Evolutionary conservation across 116 monocot species (phyloP), one percentile per base, ranked within the genome.

Genomic region (Thalassia testudinum): DNA sequence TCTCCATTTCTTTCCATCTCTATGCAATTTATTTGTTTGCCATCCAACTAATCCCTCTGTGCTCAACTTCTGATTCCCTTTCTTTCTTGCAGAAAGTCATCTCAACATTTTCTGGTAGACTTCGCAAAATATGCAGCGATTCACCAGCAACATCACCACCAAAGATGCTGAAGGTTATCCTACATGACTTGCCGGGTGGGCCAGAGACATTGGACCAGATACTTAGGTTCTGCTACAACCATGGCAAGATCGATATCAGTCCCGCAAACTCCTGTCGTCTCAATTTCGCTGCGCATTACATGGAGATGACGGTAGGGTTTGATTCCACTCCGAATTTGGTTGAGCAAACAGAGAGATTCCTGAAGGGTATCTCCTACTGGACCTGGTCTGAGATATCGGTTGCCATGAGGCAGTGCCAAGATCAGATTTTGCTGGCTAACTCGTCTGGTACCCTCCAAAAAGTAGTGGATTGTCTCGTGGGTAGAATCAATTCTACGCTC

Each of bases 121-220:
- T 83, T 11, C 71, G 52, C 49, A 78, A 70, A 43, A 47, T 93
- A 26, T 59, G 75, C 28, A 29, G 47, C 29, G 70, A 56, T 19
- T 24, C 67, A 43, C 58, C 70, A 12, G 43, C 5, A 20, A 47
- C 60, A 49, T 48, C 69, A 28, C 18, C 60, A 21, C n/a, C 58
- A 58, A 58, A 65, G 42, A 26, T 66, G 12, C 62, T 63, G 57
- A 80, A 72, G 58, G 66, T 87, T 1, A 63, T 74, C 4, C 58
- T 87, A 49, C 68, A 69, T 54, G 80, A 66, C 23, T 58, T 92
- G 8, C 87, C 87, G 0, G 92, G 92, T 37, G 83, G 92, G 0
- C 21, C 75, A 0, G 69, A 83, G 25, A 75, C 73, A 20, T 83
- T 87, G 42, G 92, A 92, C 73, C 83, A 83, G 24, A 49, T 87